Conservation (phyloP, 2,329 filamentous ascomycete genomes). For the Phialophora chinensis region DNA sequence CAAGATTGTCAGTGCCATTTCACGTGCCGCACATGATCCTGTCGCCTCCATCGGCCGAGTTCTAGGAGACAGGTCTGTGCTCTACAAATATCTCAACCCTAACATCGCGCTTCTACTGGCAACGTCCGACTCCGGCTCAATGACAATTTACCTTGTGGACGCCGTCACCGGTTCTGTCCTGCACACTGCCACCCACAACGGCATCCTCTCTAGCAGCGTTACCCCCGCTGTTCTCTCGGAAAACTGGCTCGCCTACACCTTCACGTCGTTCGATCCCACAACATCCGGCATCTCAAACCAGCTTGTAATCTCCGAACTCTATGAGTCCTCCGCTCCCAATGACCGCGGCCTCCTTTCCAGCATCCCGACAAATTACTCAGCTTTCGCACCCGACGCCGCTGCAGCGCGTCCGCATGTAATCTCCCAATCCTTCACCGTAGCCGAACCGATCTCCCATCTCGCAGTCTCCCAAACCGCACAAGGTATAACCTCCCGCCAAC, state of each 20-base stretch:
- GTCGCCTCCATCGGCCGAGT: conserved; percentile 95
- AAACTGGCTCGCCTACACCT: conserved; percentile 93
- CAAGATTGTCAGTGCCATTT: conserved; percentile 70
- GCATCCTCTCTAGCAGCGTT: conserved; percentile 74
- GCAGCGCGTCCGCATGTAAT: conserved; percentile 73
- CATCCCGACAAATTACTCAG: conserved; percentile 70
- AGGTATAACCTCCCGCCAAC: conserved; percentile 82
- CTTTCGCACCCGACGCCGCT: conserved; percentile 70
- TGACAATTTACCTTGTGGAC: conserved; percentile 81
- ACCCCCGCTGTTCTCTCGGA: conserved; percentile 83
- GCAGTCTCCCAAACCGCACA: conserved; percentile 88
- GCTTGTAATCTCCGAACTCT: conserved; percentile 83
- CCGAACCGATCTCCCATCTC: conserved; percentile 77
- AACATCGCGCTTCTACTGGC: conserved; percentile 81
- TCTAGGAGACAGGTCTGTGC: conserved; percentile 85
- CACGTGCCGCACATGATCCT: conserved; percentile 76
- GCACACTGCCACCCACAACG: conserved; percentile 70
- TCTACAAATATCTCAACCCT: conserved; percentile 96
- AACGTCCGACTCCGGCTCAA: conserved; percentile 62
- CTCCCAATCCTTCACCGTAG: conserved; percentile 80
- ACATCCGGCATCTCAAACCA: conserved; percentile 78
- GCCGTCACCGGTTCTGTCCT: conserved; percentile 83
- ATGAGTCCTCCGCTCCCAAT: conserved; percentile 82
- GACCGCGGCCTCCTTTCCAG: conserved; percentile 78
- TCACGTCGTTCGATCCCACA: conserved; percentile 57